phyloP scores from a whole-genome alignment of 2,329 filamentous ascomycete species.

The Calonectria hawksworthii region DNA sequence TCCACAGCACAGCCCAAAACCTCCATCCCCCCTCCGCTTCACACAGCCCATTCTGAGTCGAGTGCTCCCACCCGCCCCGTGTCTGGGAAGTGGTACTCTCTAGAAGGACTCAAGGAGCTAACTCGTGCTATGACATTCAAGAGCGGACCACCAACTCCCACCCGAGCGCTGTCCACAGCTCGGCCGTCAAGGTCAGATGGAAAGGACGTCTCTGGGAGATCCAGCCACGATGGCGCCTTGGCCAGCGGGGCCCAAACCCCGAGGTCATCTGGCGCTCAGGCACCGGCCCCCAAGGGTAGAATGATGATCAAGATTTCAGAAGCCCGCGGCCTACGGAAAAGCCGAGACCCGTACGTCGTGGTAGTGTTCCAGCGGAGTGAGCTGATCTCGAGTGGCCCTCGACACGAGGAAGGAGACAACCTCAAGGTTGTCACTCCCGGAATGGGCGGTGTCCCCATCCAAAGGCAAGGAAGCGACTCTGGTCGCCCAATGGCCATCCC shows the following conservation, averaged over 20 bases:
- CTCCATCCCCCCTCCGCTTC: constrained; percentile 42
- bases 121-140: constrained; percentile 82
- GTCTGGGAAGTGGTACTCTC: constrained; percentile 70
- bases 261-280: constrained; percentile 68
- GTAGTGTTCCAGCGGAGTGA: constrained; percentile 98
- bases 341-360: constrained; percentile 93
- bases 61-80: constrained; percentile 54
- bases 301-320: constrained; percentile 91
- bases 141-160: constrained; percentile 93
- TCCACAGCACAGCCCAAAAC: constrained; percentile 36
- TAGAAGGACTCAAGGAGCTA: constrained; percentile 86
- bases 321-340: constrained; percentile 84
- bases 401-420: constrained; percentile 73
- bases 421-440: constrained; percentile 61
- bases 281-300: constrained; percentile 85
- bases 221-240: constrained; percentile 59
- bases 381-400: constrained; percentile 90
- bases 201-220: constrained; percentile 55
- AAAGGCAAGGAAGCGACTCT: constrained; percentile 83
- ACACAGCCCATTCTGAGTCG: constrained; percentile 65
- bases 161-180: constrained; percentile 82
- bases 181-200: constrained; percentile 65
- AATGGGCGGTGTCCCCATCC: constrained; percentile 69
- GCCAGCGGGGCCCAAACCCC: constrained; percentile 68
- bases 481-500: constrained; percentile 92